Conservation (phyloP, 495 filamentous ascomycete genomes). For the Amorphotheca resinae region DNA sequence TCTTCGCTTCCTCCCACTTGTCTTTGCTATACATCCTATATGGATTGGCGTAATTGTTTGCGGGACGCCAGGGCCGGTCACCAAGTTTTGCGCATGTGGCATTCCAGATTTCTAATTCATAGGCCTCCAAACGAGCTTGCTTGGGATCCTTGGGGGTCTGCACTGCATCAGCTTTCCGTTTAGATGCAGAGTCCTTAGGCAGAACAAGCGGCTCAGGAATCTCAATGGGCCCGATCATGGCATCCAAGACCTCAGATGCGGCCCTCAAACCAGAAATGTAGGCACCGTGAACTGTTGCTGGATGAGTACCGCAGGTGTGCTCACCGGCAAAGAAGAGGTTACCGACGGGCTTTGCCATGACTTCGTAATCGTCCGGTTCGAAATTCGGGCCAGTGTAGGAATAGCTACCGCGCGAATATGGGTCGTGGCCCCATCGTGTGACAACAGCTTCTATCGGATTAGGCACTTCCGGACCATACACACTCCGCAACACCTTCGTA, state of each 20-base stretch:
- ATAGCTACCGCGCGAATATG: slow-evolving; percentile 82
- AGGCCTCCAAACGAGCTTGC: slow-evolving; percentile 46
- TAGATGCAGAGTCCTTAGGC: slow-evolving; percentile 42
- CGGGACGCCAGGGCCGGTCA: slow-evolving; percentile 55
- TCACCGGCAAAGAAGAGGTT: slow-evolving; percentile 96
- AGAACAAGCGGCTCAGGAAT: slow-evolving; percentile 62
- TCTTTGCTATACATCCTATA: slow-evolving; percentile 72
- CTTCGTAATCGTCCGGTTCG: slow-evolving; percentile 78
- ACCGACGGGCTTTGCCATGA: slow-evolving; percentile 74
- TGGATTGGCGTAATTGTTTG: slow-evolving; percentile 55
- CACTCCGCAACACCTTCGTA: slow-evolving; percentile 52
- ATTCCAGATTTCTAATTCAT: slow-evolving; percentile 61
- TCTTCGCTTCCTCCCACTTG: slow-evolving; percentile 62
- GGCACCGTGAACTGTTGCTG: slow-evolving; percentile 91
- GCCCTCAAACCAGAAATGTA: slow-evolving; percentile 88
- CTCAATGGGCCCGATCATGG: slow-evolving; percentile 67
- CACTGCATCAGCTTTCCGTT: slow-evolving; percentile 36
- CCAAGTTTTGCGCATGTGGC: slow-evolving; percentile 60
- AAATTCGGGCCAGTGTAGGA: slow-evolving; percentile 79
- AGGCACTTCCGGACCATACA: slow-evolving; percentile 46
- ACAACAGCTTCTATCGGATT: slow-evolving; percentile 76
- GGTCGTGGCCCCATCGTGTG: slow-evolving; percentile 86
- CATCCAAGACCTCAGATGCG: slow-evolving; percentile 69
- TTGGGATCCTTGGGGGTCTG: slow-evolving; percentile 30
- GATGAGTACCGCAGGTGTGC: slow-evolving; percentile 88